phyloP scores from a whole-genome alignment of 1,284 basidiomycete genomes.

The Melampsora americana region DNA sequence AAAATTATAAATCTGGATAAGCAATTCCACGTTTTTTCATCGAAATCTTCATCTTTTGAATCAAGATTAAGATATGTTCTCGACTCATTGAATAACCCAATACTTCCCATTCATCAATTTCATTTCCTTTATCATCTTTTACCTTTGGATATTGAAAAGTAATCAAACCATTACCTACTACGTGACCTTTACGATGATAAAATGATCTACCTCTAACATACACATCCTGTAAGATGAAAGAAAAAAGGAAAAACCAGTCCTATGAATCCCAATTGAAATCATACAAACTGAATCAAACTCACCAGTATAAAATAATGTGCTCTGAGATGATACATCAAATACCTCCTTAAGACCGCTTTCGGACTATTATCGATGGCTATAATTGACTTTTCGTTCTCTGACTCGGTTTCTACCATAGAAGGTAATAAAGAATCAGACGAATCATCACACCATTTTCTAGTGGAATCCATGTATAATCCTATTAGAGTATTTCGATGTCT shows the following conservation, averaged over 20 bases:
- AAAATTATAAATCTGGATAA: conserved; percentile 25
- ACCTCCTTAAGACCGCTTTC: conserved; percentile 9
- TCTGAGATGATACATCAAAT: conserved; percentile 20
- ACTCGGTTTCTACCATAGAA: not conserved
- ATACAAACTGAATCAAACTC: not conserved
- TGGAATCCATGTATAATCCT: not conserved
- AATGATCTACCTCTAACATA: conserved; percentile 29
- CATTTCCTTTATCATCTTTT: not conserved
- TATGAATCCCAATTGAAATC: not conserved
- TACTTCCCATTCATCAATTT: conserved; percentile 35
- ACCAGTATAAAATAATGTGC: conserved; percentile 41
- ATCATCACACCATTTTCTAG: conserved; percentile 27
- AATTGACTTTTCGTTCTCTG: not conserved
- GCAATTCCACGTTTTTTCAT: not conserved
- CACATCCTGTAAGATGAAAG: conserved; percentile 14
- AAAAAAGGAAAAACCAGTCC: not conserved
- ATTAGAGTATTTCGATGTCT: conserved; percentile 14
- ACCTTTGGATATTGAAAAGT: conserved; percentile 29
- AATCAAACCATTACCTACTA: conserved; percentile 39
- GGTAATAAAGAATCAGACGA: not conserved
- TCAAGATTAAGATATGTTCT: conserved; percentile 18
- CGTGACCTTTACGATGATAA: conserved; percentile 28
- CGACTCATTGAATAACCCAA: conserved; percentile 35
- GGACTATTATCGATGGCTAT: conserved; percentile 1
- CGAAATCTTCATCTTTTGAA: conserved; percentile 17